Percentiles rank a stretch among this genome's conserved stretches.
Evolutionary conservation across 2,329 filamentous ascomycete species (phyloP).

Genomic region (Calonectria hawksworthii): DNA sequence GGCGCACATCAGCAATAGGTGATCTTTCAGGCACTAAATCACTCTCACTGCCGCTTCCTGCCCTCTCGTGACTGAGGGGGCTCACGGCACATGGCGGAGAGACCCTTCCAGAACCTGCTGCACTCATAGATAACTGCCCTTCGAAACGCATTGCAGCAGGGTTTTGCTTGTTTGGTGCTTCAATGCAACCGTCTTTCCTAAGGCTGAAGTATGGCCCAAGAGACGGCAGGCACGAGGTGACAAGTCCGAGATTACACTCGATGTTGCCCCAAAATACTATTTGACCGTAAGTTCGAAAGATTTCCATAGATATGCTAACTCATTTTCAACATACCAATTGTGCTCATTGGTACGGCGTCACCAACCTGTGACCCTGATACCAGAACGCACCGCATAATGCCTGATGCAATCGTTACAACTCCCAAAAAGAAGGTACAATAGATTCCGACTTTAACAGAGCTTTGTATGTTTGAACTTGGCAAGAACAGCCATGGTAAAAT

Average conservation of each 20-base stretch:
- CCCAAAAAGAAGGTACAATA: neutral
- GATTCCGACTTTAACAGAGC: neutral
- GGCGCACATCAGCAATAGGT: too few relatives aligned
- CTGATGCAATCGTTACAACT: neutral
- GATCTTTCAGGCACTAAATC: neutral
- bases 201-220: neutral
- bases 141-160: neutral
- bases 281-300: neutral
- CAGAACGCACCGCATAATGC: neutral
- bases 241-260: neutral
- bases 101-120: neutral
- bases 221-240: neutral
- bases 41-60: neutral
- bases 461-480: neutral
- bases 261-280: neutral
- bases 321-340: neutral
- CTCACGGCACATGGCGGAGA: too few relatives aligned
- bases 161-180: too few relatives aligned
- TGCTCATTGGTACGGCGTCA: neutral
- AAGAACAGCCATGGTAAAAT: neutral
- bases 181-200: neutral
- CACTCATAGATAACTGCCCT: neutral
- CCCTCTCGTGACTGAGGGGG: neutral
- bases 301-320: fast-evolving
- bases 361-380: neutral